A percentile compares a stretch with the other conserved stretches of the same genome.
phyloP scores from a whole-genome alignment of 2,329 filamentous ascomycete genomes.

The Neonectria hederae region DNA sequence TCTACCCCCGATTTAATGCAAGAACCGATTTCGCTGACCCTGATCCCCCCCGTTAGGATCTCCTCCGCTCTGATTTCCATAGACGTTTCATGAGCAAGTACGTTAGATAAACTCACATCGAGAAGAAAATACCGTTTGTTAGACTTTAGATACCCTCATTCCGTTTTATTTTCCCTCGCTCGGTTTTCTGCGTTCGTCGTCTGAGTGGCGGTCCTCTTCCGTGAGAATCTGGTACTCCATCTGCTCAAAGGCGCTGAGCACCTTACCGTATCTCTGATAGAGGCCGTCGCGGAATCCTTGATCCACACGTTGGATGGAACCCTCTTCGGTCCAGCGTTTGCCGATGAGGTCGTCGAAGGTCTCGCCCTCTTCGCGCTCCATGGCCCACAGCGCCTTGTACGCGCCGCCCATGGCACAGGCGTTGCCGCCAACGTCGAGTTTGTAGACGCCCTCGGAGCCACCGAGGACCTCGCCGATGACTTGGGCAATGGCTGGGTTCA shows the following conservation, averaged over 20 bases:
- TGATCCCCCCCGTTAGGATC: constrained; percentile 63
- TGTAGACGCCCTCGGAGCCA: constrained; percentile 88
- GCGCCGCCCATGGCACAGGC: constrained; percentile 93
- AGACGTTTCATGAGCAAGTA: constrained; percentile 91
- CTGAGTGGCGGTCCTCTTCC: constrained; percentile 39
- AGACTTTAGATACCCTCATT: constrained; percentile 43
- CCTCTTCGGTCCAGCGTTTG: constrained; percentile 83
- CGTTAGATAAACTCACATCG: constrained; percentile 57
- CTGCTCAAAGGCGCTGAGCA: constrained; percentile 78
- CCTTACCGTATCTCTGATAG: constrained; percentile 81
- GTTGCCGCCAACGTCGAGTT: constrained; percentile 92
- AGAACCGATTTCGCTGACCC: constrained; percentile 39
- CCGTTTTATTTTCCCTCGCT: constrained; percentile 26
- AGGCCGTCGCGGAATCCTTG: constrained; percentile 79
- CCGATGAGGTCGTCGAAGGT: constrained; percentile 91
- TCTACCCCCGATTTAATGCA: not conserved
- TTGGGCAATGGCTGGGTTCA: constrained; percentile 88
- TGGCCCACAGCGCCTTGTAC: constrained; percentile 95
- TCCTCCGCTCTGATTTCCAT: constrained; percentile 95
- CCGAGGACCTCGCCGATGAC: constrained; percentile 90
- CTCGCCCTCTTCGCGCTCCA: constrained; percentile 74
- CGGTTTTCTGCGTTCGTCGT: constrained; percentile 10
- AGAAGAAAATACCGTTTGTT: constrained; percentile 28
- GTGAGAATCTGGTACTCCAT: constrained; percentile 75
- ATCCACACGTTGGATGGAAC: constrained; percentile 83